phyloP scores from a whole-genome alignment of 202 grass and related monocot species.

The Saccharum hybrid region DNA sequence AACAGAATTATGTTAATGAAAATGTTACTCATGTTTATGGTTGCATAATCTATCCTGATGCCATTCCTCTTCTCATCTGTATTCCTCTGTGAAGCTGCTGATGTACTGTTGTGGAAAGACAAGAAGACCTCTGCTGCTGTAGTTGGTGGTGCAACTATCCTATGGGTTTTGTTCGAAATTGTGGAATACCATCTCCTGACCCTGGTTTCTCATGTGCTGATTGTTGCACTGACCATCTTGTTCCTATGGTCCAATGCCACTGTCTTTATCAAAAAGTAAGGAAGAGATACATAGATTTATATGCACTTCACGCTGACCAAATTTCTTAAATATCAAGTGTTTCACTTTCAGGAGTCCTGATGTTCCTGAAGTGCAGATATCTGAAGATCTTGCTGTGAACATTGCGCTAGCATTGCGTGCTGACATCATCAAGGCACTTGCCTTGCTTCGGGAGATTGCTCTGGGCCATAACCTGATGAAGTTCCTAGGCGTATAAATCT shows the following conservation, averaged over 20 bases:
- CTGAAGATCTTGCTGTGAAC: conserved; percentile 78
- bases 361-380: conserved; percentile 74
- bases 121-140: conserved; percentile 75
- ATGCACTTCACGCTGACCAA: neutral
- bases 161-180: conserved; percentile 84
- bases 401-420: conserved; percentile 50
- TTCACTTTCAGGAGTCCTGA: conserved; percentile 63
- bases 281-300: neutral
- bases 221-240: conserved; percentile 53
- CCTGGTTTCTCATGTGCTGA: conserved; percentile 68
- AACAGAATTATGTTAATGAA: neutral
- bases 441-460: conserved; percentile 66
- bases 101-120: conserved; percentile 86
- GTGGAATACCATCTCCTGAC: conserved; percentile 77
- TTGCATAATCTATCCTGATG: neutral
- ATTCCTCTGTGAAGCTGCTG: conserved; percentile 66
- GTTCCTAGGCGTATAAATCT: conserved; percentile 78
- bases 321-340: conserved; percentile 26
- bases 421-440: conserved; percentile 68
- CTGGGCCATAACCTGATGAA: conserved; percentile 71
- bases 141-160: conserved; percentile 58
- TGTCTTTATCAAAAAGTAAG: conserved; percentile 78
- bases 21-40: neutral
- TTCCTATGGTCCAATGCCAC: conserved; percentile 82
- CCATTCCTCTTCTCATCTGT: neutral